Evolutionary conservation across 23 red algal species (phyloP).

Genomic region (Gracilaria gracilis): DNA sequence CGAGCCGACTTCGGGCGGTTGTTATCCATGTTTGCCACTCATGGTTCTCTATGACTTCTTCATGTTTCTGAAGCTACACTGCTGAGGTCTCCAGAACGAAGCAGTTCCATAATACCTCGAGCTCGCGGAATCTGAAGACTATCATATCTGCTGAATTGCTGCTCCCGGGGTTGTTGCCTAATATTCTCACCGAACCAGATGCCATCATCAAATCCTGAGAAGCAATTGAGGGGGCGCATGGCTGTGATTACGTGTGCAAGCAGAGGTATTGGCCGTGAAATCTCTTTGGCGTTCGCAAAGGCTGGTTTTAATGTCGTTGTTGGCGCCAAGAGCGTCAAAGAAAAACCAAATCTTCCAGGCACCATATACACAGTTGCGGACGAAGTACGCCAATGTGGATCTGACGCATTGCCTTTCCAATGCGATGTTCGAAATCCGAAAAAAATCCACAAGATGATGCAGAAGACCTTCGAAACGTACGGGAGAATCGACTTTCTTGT

Average conservation of each 20-base stretch:
- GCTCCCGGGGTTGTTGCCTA: not conserved
- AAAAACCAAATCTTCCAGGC: slow-evolving; percentile 80
- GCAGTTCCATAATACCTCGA: too few species aligned
- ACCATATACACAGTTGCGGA: slow-evolving; percentile 94
- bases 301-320: slow-evolving; percentile 82
- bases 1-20: too few species aligned
- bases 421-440: slow-evolving; percentile 90
- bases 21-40: too few species aligned
- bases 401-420: slow-evolving; percentile 75
- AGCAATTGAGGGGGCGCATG: slow-evolving; percentile 55
- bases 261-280: slow-evolving; percentile 94
- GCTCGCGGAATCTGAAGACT: too few species aligned
- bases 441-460: slow-evolving; percentile 75
- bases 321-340: slow-evolving; percentile 78
- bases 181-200: not conserved
- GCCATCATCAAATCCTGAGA: not conserved
- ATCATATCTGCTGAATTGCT: not conserved
- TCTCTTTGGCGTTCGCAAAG: slow-evolving; percentile 78
- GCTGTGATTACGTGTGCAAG: slow-evolving; percentile 90
- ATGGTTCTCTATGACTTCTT: too few species aligned
- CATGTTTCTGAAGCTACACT: too few species aligned
- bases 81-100: too few species aligned
- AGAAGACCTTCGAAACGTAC: slow-evolving; percentile 49
- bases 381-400: slow-evolving; percentile 82
- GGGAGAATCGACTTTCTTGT: slow-evolving; percentile 90